Conservation (phyloP, 805 yeast species). For the Saturnispora sanitii region DNA sequence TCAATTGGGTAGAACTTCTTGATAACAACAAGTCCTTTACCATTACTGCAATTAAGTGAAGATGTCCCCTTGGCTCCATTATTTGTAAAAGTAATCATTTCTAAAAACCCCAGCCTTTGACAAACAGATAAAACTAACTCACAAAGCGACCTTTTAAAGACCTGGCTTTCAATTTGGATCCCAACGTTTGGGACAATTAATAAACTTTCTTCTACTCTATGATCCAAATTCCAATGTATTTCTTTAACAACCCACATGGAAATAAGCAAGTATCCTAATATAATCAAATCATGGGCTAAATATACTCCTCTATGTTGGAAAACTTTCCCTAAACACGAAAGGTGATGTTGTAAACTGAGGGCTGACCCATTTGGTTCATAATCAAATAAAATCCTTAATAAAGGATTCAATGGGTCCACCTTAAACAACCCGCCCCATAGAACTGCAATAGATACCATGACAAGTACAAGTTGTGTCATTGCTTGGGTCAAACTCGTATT, state of each 20-base stretch:
- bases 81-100: background rate
- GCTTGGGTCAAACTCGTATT: background rate
- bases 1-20: slow-evolving; percentile 45
- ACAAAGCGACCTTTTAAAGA: slow-evolving; percentile 18
- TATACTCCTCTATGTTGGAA: slow-evolving; percentile 1
- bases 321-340: background rate
- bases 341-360: background rate
- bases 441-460: background rate
- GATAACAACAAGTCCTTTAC: slow-evolving; percentile 8
- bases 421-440: slow-evolving; percentile 5
- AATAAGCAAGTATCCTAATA: slow-evolving; percentile 1
- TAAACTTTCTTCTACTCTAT: slow-evolving; percentile 34
- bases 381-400: background rate
- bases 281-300: background rate
- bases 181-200: slow-evolving; percentile 40
- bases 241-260: slow-evolving; percentile 13
- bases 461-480: background rate
- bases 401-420: slow-evolving; percentile 5
- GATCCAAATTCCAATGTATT: slow-evolving; percentile 22
- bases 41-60: too few relatives aligned
- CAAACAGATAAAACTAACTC: slow-evolving; percentile 2
- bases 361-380: background rate
- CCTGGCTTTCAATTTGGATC: slow-evolving; percentile 32
- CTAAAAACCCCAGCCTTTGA: background rate
- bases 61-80: too few relatives aligned